A percentile compares a stretch with the other conserved stretches of the same genome.
Evolutionary conservation across 139 green algal species (phyloP).

Genomic region (Chlorokybus atmophyticus): DNA sequence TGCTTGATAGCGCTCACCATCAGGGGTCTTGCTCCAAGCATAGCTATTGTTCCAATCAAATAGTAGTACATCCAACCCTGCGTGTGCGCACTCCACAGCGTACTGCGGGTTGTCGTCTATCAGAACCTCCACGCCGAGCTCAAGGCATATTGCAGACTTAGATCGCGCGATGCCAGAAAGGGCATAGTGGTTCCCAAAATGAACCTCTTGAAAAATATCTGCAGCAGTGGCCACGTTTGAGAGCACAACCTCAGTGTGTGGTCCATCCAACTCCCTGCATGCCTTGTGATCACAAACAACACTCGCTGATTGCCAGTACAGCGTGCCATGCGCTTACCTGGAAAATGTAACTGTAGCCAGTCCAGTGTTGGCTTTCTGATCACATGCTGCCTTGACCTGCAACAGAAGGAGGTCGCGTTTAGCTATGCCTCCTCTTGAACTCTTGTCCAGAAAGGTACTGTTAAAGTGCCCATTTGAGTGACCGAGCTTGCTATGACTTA

Average conservation of each 20-base stretch:
- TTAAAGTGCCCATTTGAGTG: too few relatives aligned
- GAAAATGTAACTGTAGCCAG: constrained; percentile 52
- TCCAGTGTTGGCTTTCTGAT: constrained; percentile 72
- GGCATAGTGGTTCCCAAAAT: constrained; percentile 96
- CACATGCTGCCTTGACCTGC: constrained; percentile 62
- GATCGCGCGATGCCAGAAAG: constrained; percentile 49
- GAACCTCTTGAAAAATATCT: constrained; percentile 57
- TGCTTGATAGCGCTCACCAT: too few relatives aligned
- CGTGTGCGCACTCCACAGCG: constrained; percentile 69
- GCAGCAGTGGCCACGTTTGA: constrained; percentile 19
- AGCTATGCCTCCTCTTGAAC: not conserved
- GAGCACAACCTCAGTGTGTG: too few relatives aligned
- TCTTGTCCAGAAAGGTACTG: constrained; percentile 1
- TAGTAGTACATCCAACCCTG: constrained; percentile 76
- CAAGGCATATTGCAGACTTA: constrained; percentile 83
- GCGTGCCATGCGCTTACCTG: constrained; percentile 2
- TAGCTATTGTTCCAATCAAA: constrained; percentile 77
- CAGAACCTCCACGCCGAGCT: constrained; percentile 64
- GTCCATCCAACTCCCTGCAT: too few relatives aligned
- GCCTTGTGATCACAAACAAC: too few relatives aligned
- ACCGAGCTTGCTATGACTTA: too few relatives aligned
- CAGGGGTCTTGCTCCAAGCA: constrained; percentile 78
- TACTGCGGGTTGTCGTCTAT: constrained; percentile 92
- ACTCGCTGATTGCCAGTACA: too few relatives aligned
- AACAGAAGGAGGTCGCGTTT: not conserved